Evolutionary conservation across 805 yeast genomes (phyloP).

Genomic region (Komagataella kurtzmanii): DNA sequence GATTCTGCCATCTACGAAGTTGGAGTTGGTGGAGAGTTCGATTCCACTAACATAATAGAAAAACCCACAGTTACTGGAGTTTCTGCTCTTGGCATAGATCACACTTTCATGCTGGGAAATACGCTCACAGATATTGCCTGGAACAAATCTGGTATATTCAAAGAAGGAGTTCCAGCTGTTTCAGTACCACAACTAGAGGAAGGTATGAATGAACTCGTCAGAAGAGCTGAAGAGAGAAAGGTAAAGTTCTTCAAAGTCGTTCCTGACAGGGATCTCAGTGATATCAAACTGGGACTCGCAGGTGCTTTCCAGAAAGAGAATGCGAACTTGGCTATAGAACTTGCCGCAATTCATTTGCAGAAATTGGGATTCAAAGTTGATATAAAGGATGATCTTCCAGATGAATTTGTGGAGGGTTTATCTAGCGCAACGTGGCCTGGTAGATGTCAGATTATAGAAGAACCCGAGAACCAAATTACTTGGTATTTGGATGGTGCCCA

Average conservation of each 20-base stretch:
- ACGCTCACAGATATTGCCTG: constrained; percentile 86
- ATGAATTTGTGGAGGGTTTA: constrained; percentile 43
- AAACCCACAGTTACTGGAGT: constrained; percentile 80
- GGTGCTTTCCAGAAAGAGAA: constrained; percentile 79
- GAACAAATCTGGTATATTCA: constrained; percentile 94
- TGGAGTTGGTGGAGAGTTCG: constrained; percentile 96
- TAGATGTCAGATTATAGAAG: constrained; percentile 65
- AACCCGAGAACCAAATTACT: constrained; percentile 28
- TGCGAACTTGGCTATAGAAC: constrained; percentile 75
- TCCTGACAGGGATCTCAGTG: constrained; percentile 22
- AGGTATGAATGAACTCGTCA: constrained; percentile 40
- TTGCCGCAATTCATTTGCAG: constrained; percentile 48
- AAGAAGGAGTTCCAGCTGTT: constrained; percentile 50
- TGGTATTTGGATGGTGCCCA: constrained; percentile 97
- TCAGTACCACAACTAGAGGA: constrained; percentile 41
- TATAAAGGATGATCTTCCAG: constrained; percentile 24
- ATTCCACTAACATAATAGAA: constrained; percentile 82
- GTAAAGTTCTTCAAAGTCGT: constrained; percentile 38
- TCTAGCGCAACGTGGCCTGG: constrained; percentile 84
- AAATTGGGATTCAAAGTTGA: constrained; percentile 22
- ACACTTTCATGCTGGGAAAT: constrained; percentile 72
- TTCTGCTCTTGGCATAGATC: constrained; percentile 83
- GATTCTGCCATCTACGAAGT: constrained; percentile 93
- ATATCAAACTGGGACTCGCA: constrained; percentile 51
- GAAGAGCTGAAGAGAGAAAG: constrained; percentile 57